phyloP scores from a whole-genome alignment of 2,329 filamentous ascomycete genomes.

The Sporothrix pallida region DNA sequence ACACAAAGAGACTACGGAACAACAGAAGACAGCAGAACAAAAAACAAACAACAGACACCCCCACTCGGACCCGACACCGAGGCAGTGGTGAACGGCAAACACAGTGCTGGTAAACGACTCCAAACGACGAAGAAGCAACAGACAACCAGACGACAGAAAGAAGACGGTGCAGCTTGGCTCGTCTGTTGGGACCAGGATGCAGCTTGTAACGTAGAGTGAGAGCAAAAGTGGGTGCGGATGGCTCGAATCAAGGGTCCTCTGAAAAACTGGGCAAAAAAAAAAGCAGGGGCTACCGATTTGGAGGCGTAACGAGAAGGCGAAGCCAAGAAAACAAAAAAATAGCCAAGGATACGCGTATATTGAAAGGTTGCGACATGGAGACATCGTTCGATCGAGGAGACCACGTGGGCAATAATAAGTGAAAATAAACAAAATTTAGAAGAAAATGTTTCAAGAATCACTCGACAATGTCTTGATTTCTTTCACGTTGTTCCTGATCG shows the following conservation, averaged over 20 bases:
- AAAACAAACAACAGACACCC: background rate
- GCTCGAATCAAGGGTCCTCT: background rate
- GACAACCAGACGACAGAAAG: background rate
- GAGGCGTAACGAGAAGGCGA: no score
- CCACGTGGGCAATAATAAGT: no score
- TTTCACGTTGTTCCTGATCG: background rate
- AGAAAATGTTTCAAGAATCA: background rate
- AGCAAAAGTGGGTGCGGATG: background rate
- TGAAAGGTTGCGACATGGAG: no score
- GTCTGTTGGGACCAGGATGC: slow-evolving; percentile 10
- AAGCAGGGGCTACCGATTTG: no score
- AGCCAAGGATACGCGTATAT: no score
- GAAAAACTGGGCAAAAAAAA: no score
- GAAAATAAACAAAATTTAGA: background rate
- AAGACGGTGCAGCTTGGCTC: background rate
- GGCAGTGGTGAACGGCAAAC: background rate
- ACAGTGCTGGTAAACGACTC: no score
- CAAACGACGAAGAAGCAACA: background rate
- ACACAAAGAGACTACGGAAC: background rate
- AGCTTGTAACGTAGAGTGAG: background rate
- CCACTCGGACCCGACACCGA: background rate
- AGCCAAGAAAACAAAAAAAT: no score
- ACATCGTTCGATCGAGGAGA: no score
- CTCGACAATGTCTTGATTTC: background rate
- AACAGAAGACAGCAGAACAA: background rate